Percentiles rank a stretch among this genome's conserved stretches.
phyloP scores from a whole-genome alignment of 106 monocot genomes.

The Dioscorea dumetorum region DNA sequence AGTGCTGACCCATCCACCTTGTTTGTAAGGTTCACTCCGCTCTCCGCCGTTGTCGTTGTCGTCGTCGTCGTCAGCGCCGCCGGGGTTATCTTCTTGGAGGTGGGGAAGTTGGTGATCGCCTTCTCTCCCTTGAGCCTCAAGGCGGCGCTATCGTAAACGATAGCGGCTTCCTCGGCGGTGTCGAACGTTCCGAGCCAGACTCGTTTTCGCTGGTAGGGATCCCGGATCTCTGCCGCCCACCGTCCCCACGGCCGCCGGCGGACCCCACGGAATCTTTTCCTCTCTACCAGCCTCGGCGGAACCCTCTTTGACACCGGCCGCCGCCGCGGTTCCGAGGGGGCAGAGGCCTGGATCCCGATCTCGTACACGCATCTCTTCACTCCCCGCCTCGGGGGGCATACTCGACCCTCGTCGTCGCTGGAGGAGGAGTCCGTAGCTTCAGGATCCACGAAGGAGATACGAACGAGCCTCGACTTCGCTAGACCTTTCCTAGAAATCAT shows the following conservation, averaged over 20 bases:
- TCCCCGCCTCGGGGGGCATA: too few species aligned
- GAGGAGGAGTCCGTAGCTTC: slow-evolving; percentile 65
- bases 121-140: slow-evolving; percentile 33
- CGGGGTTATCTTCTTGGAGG: not conserved
- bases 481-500: not conserved
- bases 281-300: not conserved
- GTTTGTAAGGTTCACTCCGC: too few species aligned
- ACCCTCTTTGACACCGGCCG: not conserved
- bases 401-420: slow-evolving; percentile 18
- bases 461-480: slow-evolving; percentile 10
- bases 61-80: not conserved
- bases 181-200: slow-evolving; percentile 68
- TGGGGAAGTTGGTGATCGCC: slow-evolving; percentile 48
- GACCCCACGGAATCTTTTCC: slow-evolving; percentile 21
- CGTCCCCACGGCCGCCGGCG: slow-evolving; percentile 35
- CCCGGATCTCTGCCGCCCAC: slow-evolving; percentile 67
- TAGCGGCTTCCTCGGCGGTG: slow-evolving; percentile 60
- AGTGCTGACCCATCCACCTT: not conserved
- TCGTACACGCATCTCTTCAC: slow-evolving; percentile 31
- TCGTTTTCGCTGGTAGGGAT: slow-evolving; percentile 36
- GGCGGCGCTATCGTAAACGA: slow-evolving; percentile 50
- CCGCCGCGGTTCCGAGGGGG: not conserved
- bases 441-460: slow-evolving; percentile 37
- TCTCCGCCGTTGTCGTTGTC: not conserved
- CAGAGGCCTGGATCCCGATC: slow-evolving; percentile 20